Base-by-base conservation (phyloP, 441 rosid species). In the Mallotus repandus region DNA sequence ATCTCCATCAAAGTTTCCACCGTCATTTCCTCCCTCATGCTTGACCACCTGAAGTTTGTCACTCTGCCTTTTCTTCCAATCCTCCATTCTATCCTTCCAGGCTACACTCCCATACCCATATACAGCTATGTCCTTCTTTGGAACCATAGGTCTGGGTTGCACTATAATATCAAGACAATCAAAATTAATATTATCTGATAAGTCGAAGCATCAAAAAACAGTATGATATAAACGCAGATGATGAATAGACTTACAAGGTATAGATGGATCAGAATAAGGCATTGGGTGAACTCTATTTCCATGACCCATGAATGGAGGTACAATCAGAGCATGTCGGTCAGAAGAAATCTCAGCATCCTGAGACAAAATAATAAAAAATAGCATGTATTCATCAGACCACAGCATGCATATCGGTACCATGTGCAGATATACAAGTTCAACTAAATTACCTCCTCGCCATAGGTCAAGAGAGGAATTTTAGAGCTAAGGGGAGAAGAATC, bases 61-160 rank as follows among this genome's bases (percentile, higher is more conserved):
- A 73, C 78, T 88, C 81, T 93, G 99, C 81, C 86, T 93, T 78
- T 81, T 90, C 86, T 86, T 96, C 98, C 98, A 96, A 10, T 89
- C 96, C 74, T 96, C 98, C 96, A 96, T 96, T 52, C 94, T 78
- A 67, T 90, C 95, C 85, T 96, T 96, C 99, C 99, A 96, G 43
- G 99, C 99, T 8, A 96, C 96, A 57, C 89, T 96, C 70, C 99
- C 98, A 79, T 91, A 93, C 14, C 99, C 98, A 74, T 96, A 96
- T 12, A 90, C 92, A 14, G 97, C 94, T 71, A 89, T 81, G 75
- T 96, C 98, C 72, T 91, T 93, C 79, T 90, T 89, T 43, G 97
- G 97, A 66, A 82, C 98, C 98, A 96, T 90, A 4, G 97, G 85
- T 76, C 98, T 89, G 19, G 99, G 95, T 76, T 87, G 89, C 81